Evolutionary conservation across 495 filamentous ascomycete species (phyloP).

Genomic region (Aspergillus asperescens): DNA sequence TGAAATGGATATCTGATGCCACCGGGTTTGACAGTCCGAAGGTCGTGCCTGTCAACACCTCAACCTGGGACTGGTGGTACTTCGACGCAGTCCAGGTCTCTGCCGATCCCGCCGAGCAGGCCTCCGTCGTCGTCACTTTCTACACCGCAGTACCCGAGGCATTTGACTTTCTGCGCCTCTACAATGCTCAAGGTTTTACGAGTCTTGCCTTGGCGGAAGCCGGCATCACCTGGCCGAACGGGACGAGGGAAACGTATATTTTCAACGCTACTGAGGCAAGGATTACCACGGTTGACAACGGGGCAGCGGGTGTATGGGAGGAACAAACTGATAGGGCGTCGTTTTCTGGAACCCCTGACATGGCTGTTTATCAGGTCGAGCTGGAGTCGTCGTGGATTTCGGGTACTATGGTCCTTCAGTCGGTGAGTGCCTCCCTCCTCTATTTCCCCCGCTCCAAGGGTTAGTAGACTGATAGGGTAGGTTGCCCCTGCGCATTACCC

Average conservation of each 20-base stretch:
- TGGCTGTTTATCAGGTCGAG: no score
- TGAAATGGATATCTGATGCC: no score
- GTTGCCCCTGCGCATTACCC: neutral
- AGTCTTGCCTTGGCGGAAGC: no score
- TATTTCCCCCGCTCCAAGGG: neutral
- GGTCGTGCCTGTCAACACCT: neutral
- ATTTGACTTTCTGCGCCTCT: neutral
- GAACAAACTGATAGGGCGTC: no score
- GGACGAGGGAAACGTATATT: neutral
- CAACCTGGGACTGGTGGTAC: slow-evolving; percentile 5
- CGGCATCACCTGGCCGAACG: neutral
- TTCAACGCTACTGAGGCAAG: neutral
- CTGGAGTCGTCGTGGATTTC: no score
- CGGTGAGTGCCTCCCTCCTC: neutral
- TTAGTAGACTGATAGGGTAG: neutral
- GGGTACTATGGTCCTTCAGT: no score
- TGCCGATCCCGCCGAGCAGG: neutral
- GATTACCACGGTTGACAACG: neutral
- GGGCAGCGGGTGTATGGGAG: no score
- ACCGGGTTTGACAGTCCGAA: neutral
- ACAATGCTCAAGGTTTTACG: no score
- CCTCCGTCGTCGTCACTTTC: neutral
- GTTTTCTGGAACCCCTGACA: no score
- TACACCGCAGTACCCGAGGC: neutral
- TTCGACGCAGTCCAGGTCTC: neutral